These are phyloP conservation scores for Pholiota molesta DNA, from an alignment of 768 basidiomycete genomes.

Conservation along the genomic window DNA sequence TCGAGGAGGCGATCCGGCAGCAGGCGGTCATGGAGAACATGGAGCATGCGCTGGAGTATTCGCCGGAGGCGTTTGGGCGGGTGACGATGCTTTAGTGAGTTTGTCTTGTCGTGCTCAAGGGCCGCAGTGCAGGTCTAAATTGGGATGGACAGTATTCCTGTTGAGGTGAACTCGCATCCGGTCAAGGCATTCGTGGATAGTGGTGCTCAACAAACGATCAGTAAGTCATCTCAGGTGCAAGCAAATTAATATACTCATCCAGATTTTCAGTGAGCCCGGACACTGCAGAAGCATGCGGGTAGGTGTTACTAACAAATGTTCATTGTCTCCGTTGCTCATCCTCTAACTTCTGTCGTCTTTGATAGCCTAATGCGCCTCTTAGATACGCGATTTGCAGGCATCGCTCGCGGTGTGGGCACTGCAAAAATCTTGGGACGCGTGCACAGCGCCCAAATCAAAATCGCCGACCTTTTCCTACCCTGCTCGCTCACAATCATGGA, in stretches of 20 bases:
- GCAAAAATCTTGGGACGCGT: conserved; percentile 93
- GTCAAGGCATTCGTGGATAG: conserved; percentile 98
- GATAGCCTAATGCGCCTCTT: conserved; percentile 89
- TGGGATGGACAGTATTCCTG: conserved; percentile 63
- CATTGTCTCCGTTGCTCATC: not conserved
- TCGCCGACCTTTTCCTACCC: conserved; percentile 81
- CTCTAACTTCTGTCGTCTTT: not conserved
- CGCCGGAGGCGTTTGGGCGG: conserved; percentile 90
- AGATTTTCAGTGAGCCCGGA: conserved; percentile 78
- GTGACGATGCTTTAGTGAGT: conserved; percentile 97
- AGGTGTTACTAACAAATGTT: conserved; percentile 26
- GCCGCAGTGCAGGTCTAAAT: conserved; percentile 2
- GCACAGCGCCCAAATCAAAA: conserved; percentile 90
- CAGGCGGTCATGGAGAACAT: conserved; percentile 91
- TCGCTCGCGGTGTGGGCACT: conserved; percentile 93
- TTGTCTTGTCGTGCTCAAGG: not conserved
- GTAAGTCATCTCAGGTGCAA: conserved; percentile 45
- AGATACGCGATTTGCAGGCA: conserved; percentile 85
- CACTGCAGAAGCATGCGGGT: conserved; percentile 91
- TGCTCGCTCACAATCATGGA: conserved; percentile 97
- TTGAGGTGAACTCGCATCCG: conserved; percentile 89
- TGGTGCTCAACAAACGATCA: conserved; percentile 96
- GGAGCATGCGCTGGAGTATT: conserved; percentile 92
- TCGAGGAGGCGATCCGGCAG: conserved; percentile 91
- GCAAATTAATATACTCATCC: not conserved